Conservation (phyloP, 306 rosid species). For the Medicago ruthenica region DNA sequence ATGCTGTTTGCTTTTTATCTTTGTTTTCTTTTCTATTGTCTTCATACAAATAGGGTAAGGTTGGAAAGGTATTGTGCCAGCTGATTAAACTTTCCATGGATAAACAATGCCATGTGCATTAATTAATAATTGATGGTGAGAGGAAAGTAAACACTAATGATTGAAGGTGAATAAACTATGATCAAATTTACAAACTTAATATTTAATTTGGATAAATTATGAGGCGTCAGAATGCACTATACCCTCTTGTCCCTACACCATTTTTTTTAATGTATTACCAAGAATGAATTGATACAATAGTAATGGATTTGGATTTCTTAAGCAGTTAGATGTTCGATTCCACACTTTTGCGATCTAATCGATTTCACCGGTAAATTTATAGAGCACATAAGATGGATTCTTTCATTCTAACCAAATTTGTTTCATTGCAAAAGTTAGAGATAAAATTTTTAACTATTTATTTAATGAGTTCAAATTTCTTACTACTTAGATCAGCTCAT, state of each 20-base stretch:
- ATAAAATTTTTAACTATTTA: no score
- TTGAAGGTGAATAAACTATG: constrained; percentile 28
- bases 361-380: no score
- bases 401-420: no score
- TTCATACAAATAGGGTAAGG: constrained; percentile 33
- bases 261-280: no score
- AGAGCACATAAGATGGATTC: no score
- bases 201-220: neutral
- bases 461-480: no score
- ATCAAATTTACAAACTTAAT: constrained; percentile 12
- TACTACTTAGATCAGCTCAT: no score
- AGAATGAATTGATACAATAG: no score
- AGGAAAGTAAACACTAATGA: constrained; percentile 39
- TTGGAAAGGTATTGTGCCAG: constrained; percentile 52
- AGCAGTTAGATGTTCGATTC: no score
- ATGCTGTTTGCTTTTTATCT: neutral
- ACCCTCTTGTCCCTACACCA: neutral
- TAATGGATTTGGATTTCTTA: no score
- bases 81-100: constrained; percentile 22
- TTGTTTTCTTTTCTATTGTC: neutral
- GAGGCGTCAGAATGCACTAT: neutral
- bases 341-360: no score
- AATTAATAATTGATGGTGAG: constrained; percentile 22
- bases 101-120: constrained; percentile 43
- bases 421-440: no score